phyloP scores from a whole-genome alignment of 768 basidiomycete genomes.

The Dictyophora rubrovolvata region DNA sequence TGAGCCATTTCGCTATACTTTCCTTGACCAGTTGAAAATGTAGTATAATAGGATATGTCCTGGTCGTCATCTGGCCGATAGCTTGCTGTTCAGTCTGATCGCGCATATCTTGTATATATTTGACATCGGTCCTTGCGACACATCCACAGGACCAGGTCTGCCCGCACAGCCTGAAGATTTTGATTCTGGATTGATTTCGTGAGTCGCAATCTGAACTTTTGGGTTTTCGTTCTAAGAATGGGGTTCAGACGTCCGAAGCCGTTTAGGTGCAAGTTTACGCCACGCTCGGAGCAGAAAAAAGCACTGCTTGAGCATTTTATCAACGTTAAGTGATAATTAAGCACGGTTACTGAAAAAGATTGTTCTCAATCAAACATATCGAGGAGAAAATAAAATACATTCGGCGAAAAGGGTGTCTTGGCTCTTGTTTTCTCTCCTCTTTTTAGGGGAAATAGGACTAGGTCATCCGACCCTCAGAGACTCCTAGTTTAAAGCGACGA shows the following conservation, averaged over 20 bases:
- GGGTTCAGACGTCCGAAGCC: constrained; percentile 12
- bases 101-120: constrained; percentile 18
- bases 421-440: too few relatives aligned
- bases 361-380: too few relatives aligned
- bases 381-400: too few relatives aligned
- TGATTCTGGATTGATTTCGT: not conserved
- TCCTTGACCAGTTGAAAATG: not conserved
- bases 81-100: constrained; percentile 25
- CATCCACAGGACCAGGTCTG: not conserved
- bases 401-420: too few relatives aligned
- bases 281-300: constrained; percentile 5
- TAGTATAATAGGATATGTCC: constrained; percentile 19
- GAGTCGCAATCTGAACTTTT: not conserved
- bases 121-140: not conserved
- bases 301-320: not conserved
- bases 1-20: not conserved
- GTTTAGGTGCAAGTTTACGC: constrained; percentile 14
- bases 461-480: too few relatives aligned
- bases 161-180: not conserved
- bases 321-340: too few relatives aligned
- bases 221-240: not conserved
- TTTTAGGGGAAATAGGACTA: too few relatives aligned
- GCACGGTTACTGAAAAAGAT: too few relatives aligned
- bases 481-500: too few relatives aligned
- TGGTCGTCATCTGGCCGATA: constrained; percentile 25